phyloP scores from a whole-genome alignment of 176 grass and related monocot genomes.

The Zea mays region Zm-B73-REFERENCE-NAM-5.0 NC_050104.1:80290501-80291000 shows the following conservation, averaged over 20 bases:
- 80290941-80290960: constrained; percentile 98
- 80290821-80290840: background rate
- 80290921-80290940: constrained; percentile 97
- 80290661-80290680: constrained; percentile 15
- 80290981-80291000: constrained; percentile 96
- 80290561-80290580: constrained; percentile 81
- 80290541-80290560: constrained; percentile 82
- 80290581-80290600: constrained; percentile 93
- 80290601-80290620: constrained; percentile 93
- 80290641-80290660: constrained; percentile 31
- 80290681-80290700: constrained; percentile 28
- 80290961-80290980: constrained; percentile 74
- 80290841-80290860: constrained; percentile 23
- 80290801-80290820: background rate
- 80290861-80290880: constrained; percentile 21
- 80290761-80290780: background rate
- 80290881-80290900: constrained; percentile 5
- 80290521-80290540: constrained; percentile 71
- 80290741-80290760: constrained; percentile 8
- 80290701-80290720: constrained; percentile 2
- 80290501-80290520: constrained; percentile 56
- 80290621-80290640: constrained; percentile 38
- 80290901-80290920: constrained; percentile 64
- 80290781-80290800: constrained; percentile 20
- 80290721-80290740: constrained; percentile 20